Conservation (phyloP, 1,284 basidiomycete genomes). For the Vanrija sp. region DNA sequence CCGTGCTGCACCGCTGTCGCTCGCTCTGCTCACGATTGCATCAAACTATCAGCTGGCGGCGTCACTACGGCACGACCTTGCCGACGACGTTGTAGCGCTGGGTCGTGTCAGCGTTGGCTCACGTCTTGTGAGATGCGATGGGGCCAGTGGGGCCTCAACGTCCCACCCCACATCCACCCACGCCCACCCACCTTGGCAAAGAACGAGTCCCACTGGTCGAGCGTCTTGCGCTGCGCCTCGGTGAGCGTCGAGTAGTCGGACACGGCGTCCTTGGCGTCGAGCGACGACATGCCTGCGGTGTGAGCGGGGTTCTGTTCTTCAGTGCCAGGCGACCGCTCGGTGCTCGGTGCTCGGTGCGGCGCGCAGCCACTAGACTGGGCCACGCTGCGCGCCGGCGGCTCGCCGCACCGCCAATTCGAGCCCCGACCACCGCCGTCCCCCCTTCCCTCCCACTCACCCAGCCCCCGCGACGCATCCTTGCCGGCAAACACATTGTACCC, state of each 20-base stretch:
- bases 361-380: too few relatives aligned
- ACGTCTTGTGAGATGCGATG: not conserved
- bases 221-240: conserved; percentile 71
- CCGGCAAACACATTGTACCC: conserved; percentile 61
- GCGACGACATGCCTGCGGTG: conserved; percentile 61
- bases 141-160: not conserved
- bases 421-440: not conserved
- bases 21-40: too few relatives aligned
- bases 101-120: conserved; percentile 4
- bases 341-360: too few relatives aligned
- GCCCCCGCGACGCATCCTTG: conserved; percentile 79
- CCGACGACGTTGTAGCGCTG: conserved; percentile 81
- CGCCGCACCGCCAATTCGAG: not conserved
- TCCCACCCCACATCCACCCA: not conserved
- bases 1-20: too few relatives aligned
- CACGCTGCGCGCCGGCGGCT: too few relatives aligned
- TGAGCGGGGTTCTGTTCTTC: not conserved
- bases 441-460: conserved; percentile 56
- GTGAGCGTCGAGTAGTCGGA: conserved; percentile 77
- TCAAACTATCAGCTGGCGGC: too few relatives aligned
- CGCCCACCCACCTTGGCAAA: conserved; percentile 60
- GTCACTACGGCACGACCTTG: conserved; percentile 52
- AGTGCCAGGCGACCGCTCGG: too few relatives aligned
- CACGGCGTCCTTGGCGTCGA: conserved; percentile 82
- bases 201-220: conserved; percentile 87